phyloP scores from a whole-genome alignment of 148 eudicot species.

The Beta vulgaris region DNA sequence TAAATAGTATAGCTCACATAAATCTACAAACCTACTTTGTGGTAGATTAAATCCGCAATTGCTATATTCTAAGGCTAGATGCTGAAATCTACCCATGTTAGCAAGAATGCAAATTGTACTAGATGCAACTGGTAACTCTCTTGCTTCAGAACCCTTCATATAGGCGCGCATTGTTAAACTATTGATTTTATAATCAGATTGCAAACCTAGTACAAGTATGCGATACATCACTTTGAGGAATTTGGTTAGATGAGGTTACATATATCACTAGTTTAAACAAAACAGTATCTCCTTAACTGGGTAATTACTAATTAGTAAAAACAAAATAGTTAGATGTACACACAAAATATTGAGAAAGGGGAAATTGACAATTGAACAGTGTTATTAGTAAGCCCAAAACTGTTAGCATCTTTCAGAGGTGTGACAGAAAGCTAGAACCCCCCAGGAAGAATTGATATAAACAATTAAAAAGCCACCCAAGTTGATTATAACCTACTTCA shows the following conservation, averaged over 20 bases:
- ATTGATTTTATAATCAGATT: background rate
- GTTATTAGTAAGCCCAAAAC: background rate
- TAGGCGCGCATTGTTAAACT: background rate
- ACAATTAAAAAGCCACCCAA: background rate
- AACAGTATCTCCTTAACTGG: too few species aligned
- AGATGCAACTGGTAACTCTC: background rate
- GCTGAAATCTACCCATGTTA: background rate
- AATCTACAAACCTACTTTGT: background rate
- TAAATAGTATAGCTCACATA: background rate
- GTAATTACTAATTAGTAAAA: too few species aligned
- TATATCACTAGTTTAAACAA: background rate
- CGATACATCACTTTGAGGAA: background rate
- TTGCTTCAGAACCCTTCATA: background rate
- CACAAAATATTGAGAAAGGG: too few species aligned
- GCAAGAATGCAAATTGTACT: background rate
- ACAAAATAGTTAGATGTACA: too few species aligned
- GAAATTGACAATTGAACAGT: background rate
- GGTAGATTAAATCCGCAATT: background rate
- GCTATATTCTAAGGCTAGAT: background rate
- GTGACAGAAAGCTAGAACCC: background rate
- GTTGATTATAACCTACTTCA: background rate
- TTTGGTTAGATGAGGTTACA: background rate
- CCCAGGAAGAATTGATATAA: background rate
- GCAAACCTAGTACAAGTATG: background rate
- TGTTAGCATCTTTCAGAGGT: too few species aligned